Conservation (phyloP, 352 stramenopile species). For the Globisporangium rhizosaccharum region DNA sequence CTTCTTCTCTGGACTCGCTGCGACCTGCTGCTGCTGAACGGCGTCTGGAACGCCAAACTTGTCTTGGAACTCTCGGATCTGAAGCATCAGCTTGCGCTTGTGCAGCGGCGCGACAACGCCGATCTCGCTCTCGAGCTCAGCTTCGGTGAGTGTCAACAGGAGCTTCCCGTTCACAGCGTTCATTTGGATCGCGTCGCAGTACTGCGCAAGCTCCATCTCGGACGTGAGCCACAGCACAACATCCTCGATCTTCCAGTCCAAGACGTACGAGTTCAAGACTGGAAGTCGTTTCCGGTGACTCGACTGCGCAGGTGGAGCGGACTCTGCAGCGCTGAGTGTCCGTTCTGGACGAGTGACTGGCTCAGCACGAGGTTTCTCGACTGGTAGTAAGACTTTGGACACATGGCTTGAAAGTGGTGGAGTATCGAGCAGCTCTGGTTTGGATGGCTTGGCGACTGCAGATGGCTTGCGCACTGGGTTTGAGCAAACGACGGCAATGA, state of each 20-base stretch:
- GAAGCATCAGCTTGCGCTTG: constrained; percentile 38
- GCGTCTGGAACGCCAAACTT: constrained; percentile 19
- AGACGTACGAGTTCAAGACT: constrained; percentile 15
- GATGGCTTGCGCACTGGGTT: too few relatives aligned
- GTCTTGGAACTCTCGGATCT: constrained; percentile 36
- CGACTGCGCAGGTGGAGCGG: neutral
- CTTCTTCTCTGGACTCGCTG: constrained; percentile 3
- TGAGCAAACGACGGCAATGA: neutral
- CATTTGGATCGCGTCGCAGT: constrained; percentile 23
- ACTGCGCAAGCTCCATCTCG: constrained; percentile 45
- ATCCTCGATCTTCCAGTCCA: constrained; percentile 51
- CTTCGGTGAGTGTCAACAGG: constrained; percentile 31
- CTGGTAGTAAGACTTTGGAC: too few relatives aligned
- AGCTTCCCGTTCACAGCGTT: constrained; percentile 44
- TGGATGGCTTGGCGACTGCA: too few relatives aligned
- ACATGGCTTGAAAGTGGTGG: too few relatives aligned
- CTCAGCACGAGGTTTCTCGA: neutral
- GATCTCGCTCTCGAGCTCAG: constrained; percentile 32
- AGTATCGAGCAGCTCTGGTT: too few relatives aligned
- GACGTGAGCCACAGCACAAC: constrained; percentile 37
- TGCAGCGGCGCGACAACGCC: constrained; percentile 29
- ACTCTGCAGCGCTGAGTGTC: neutral
- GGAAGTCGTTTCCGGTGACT: neutral
- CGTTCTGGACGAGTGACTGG: neutral
- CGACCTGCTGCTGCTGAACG: neutral